phyloP scores from a whole-genome alignment of 208 protist species.

The Wallacemonas sp. region DNA sequence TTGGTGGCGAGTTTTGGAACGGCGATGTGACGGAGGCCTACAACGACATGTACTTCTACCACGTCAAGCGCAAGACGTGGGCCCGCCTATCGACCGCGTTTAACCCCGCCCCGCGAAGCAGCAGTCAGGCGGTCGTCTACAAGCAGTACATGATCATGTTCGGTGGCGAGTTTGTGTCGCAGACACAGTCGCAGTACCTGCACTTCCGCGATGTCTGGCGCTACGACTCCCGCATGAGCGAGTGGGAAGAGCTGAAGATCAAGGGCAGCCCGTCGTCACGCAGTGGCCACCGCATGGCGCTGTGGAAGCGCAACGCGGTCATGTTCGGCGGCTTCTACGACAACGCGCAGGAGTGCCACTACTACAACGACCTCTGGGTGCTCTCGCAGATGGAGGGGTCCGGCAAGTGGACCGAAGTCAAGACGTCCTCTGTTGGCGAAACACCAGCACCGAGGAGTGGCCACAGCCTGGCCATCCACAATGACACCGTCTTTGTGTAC shows the following conservation, averaged over 20 bases:
- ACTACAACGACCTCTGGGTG: conserved; percentile 89
- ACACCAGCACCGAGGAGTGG: conserved; percentile 74
- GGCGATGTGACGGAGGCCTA: conserved; percentile 85
- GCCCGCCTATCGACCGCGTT: conserved; percentile 54
- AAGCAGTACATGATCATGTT: conserved; percentile 86
- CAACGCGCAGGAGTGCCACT: conserved; percentile 84
- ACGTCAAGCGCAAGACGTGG: conserved; percentile 71
- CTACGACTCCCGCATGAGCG: conserved; percentile 67
- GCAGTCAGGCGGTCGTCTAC: conserved; percentile 81
- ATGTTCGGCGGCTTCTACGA: conserved; percentile 95
- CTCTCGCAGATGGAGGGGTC: conserved; percentile 78
- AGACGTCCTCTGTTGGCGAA: conserved; percentile 45
- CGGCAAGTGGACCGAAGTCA: conserved; percentile 63
- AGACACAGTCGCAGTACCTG: conserved; percentile 91
- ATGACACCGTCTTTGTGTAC: conserved; percentile 88
- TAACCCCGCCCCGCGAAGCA: conserved; percentile 80
- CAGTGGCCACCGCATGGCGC: conserved; percentile 90
- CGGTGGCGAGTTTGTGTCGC: conserved; percentile 92
- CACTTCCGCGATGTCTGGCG: conserved; percentile 93
- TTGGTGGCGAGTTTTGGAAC: conserved; percentile 91
- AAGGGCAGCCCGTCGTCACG: conserved; percentile 86
- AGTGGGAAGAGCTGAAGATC: conserved; percentile 89
- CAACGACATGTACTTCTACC: conserved; percentile 89
- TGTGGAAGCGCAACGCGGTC: conserved; percentile 86
- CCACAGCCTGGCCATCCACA: conserved; percentile 79